These are phyloP conservation scores for Parastagonospora nodorum DNA, from an alignment of 2,329 filamentous ascomycete genomes.

Conservation along the genomic window DNA sequence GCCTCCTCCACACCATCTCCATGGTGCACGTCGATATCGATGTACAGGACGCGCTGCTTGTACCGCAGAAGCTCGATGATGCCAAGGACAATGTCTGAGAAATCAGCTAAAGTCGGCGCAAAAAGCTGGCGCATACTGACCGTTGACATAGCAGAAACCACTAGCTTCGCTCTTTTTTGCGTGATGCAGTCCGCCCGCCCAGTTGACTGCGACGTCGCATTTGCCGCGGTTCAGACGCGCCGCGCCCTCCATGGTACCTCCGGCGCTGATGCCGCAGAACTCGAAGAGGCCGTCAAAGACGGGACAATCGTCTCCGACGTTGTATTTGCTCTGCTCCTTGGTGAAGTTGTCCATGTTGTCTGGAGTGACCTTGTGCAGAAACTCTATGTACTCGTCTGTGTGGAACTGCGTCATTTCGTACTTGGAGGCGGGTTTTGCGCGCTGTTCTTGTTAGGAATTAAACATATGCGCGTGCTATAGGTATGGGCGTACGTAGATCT, in stretches of 20 bases:
- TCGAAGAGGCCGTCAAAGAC: slow-evolving; percentile 74
- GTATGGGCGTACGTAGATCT: slow-evolving; percentile 64
- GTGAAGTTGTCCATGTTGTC: slow-evolving; percentile 97
- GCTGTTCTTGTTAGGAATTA: slow-evolving; percentile 32
- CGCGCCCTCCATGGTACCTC: slow-evolving; percentile 72
- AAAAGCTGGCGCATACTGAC: slow-evolving; percentile 10
- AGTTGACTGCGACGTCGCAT: slow-evolving; percentile 67
- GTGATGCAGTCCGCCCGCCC: slow-evolving; percentile 93
- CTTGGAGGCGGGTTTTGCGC: slow-evolving; percentile 60
- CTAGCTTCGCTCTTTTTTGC: slow-evolving; percentile 93
- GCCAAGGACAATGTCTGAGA: slow-evolving; percentile 86
- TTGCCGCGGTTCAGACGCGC: slow-evolving; percentile 70
- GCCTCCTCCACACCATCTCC: slow-evolving; percentile 78
- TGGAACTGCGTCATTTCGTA: slow-evolving; percentile 77
- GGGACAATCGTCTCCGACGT: slow-evolving; percentile 67
- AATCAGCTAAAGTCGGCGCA: not conserved
- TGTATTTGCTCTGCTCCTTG: slow-evolving; percentile 83
- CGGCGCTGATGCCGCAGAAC: slow-evolving; percentile 72
- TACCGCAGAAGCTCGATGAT: slow-evolving; percentile 86
- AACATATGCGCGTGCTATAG: not conserved
- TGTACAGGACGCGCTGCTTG: slow-evolving; percentile 87
- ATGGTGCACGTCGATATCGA: slow-evolving; percentile 93
- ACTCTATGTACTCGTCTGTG: slow-evolving; percentile 74
- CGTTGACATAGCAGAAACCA: slow-evolving; percentile 97
- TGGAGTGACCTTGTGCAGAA: slow-evolving; percentile 84